Evolutionary conservation across 2,329 filamentous ascomycete species (phyloP).

Genomic region (Nothomitra cinnamomea): DNA sequence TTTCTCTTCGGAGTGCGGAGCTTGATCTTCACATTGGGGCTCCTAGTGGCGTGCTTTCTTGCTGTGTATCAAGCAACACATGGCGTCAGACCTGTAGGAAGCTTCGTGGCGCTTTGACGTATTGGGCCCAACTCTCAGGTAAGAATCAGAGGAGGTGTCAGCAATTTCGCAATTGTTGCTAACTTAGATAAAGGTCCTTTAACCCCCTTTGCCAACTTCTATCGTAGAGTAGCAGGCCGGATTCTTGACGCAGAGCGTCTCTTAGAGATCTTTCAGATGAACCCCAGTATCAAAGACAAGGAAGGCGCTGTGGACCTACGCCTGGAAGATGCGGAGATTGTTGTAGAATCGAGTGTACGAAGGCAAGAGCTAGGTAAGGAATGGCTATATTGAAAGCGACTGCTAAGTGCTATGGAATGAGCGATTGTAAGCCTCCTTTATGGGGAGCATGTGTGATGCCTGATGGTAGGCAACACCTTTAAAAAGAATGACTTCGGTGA

Average conservation of each 20-base stretch:
- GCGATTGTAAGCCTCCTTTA: too few relatives aligned
- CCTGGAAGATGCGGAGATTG: conserved; percentile 27
- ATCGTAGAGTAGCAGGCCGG: conserved; percentile 30
- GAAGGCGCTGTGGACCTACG: conserved; percentile 28
- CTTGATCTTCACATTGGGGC: conserved; percentile 30
- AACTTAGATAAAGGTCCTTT: conserved; percentile 23
- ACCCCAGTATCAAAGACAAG: conserved; percentile 35
- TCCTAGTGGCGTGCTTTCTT: conserved; percentile 32
- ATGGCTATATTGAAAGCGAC: too few relatives aligned
- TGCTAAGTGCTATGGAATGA: too few relatives aligned
- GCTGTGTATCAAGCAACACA: conserved; percentile 35
- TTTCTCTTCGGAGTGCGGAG: conserved; percentile 25
- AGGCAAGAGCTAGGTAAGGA: too few relatives aligned
- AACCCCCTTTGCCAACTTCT: conserved; percentile 31
- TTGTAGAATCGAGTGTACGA: too few relatives aligned
- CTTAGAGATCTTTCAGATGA: conserved; percentile 37
- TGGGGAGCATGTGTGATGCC: too few relatives aligned
- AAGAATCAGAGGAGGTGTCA: conserved; percentile 5
- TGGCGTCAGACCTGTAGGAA: conserved; percentile 34
- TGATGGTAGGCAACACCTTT: too few relatives aligned
- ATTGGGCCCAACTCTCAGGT: conserved; percentile 35
- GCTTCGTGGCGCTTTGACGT: conserved; percentile 50
- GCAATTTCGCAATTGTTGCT: conserved; percentile 17
- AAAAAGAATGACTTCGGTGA: too few relatives aligned
- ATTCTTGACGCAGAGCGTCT: conserved; percentile 50